phyloP scores from a whole-genome alignment of 768 basidiomycete species.

The Mycena vulgaris region DNA sequence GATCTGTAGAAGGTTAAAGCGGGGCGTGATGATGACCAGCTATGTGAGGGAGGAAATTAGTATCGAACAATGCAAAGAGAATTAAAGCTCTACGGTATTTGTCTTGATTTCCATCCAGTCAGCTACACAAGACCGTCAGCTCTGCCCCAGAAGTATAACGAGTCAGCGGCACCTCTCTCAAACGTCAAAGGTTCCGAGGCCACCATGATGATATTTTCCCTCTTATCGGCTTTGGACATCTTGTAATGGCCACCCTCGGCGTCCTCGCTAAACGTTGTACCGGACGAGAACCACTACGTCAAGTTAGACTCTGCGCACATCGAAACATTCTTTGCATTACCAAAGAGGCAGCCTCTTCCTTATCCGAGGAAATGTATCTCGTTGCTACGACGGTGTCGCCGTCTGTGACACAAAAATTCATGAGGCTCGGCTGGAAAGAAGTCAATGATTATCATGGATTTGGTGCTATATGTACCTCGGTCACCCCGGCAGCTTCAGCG shows the following conservation, averaged over 20 bases:
- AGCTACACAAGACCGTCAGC: constrained; percentile 57
- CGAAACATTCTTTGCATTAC: constrained; percentile 53
- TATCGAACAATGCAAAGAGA: not conserved
- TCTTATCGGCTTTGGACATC: constrained; percentile 96
- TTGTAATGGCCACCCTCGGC: constrained; percentile 91
- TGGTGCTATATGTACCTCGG: constrained; percentile 65
- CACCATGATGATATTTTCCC: constrained; percentile 97
- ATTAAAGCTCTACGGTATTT: constrained; percentile 57
- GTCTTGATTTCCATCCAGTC: constrained; percentile 99
- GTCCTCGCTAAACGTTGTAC: constrained; percentile 94
- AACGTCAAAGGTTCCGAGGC: constrained; percentile 97
- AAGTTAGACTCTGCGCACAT: not conserved
- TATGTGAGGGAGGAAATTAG: constrained; percentile 53
- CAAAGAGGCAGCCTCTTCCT: constrained; percentile 93
- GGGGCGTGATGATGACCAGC: constrained; percentile 95
- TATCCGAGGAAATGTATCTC: constrained; percentile 93
- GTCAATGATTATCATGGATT: not conserved
- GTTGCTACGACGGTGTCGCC: constrained; percentile 95
- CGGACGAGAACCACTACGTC: constrained; percentile 92
- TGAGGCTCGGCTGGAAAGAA: constrained; percentile 77
- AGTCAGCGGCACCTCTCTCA: constrained; percentile 77
- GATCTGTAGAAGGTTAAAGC: constrained; percentile 95
- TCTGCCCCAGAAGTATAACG: not conserved
- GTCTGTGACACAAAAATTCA: constrained; percentile 98
- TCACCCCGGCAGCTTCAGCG: constrained; percentile 79